Conservation (phyloP, 2,329 filamentous ascomycete species). For the Colletotrichum eleusines region DNA sequence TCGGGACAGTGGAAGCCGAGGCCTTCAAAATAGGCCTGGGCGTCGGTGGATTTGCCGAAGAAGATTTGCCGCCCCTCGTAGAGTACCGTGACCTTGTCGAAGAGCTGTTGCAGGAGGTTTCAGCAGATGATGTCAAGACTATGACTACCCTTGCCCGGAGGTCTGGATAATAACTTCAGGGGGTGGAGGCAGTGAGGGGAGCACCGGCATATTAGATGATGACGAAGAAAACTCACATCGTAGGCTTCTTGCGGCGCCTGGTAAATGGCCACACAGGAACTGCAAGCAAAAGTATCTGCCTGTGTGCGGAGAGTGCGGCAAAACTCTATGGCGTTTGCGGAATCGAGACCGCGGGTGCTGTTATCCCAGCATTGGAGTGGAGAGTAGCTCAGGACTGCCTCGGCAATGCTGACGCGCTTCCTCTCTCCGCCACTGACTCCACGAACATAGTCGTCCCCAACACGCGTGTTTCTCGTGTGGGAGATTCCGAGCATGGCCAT, state of each 20-base stretch:
- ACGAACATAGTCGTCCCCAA: conserved; percentile 66
- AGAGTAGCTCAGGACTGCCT: conserved; percentile 48
- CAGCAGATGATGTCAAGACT: too few species aligned
- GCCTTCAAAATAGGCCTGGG: conserved; percentile 73
- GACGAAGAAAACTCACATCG: conserved; percentile 54
- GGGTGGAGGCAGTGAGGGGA: too few species aligned
- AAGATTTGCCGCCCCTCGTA: conserved; percentile 77
- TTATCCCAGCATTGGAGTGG: conserved; percentile 56
- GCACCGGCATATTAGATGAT: too few species aligned
- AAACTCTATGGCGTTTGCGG: conserved; percentile 37
- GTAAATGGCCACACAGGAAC: conserved; percentile 59
- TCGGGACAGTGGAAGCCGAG: conserved; percentile 72
- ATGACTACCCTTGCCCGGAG: too few species aligned
- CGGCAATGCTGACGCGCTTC: conserved; percentile 54
- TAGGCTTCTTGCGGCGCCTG: conserved; percentile 72
- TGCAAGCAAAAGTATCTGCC: conserved; percentile 46
- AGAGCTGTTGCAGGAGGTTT: conserved; percentile 51
- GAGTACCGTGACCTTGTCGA: conserved; percentile 76
- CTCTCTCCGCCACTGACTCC: conserved; percentile 67
- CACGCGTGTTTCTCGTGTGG: conserved; percentile 65
- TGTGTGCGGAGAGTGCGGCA: conserved; percentile 46
- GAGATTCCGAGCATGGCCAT: conserved; percentile 67
- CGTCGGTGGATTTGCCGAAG: conserved; percentile 71
- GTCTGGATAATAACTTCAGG: too few species aligned
- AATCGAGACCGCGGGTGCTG: conserved; percentile 60